Evolutionary conservation across 352 stramenopile species (phyloP), one percentile per base, ranked within the genome.

Genomic region (Ophiocytium majus): DNA sequence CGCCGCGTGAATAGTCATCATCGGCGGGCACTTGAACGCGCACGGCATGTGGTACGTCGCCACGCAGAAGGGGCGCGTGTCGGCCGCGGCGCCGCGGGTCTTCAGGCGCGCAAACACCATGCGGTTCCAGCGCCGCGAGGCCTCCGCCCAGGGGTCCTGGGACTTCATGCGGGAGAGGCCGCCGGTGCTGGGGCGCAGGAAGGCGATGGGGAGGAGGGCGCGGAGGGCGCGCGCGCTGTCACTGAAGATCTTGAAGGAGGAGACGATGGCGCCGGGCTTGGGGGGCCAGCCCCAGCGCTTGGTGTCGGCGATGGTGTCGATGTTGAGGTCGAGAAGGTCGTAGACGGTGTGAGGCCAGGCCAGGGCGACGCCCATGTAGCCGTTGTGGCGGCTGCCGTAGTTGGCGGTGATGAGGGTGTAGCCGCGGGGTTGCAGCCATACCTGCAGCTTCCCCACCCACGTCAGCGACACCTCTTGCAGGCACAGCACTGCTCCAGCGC

Each of bases 21-120:
- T 91, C 63, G 86, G 74, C 28, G 43, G 79, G 80, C 43, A 23
- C 50, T 76, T 88, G 81, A 93, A 96, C 0, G 92, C 87, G 89
- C 93, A 96, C 28, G 93, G 93, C 93, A 96, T 96, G 88, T 96
- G 93, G 87, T 96, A 96, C 34, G 90, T 95, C 0, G 86, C 90
- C 66, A 96, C 88, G 23, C 85, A 92, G 86, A 96, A 94, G 0
- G 82, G 19, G 31, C 80, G 66, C 19, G 33, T 50, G 1, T 19
- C 64, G 28, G 5, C 64, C 5, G 5, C 64, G 28, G 5, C 64
- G 76, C 28, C 78, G 33, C 57, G 57, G 9, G 50, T 71, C 49
- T 0, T 50, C 71, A 96, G 87, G 17, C 83, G 90, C 5, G 90
- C 88, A 36, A 90, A 91, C 14, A 95, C 80, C 23, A 94, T 82